Evolutionary conservation across 192 early-diverging fungal genomes (phyloP), one percentile per base, ranked within the genome.

Genomic region (Pilobolus umbonatus): DNA sequence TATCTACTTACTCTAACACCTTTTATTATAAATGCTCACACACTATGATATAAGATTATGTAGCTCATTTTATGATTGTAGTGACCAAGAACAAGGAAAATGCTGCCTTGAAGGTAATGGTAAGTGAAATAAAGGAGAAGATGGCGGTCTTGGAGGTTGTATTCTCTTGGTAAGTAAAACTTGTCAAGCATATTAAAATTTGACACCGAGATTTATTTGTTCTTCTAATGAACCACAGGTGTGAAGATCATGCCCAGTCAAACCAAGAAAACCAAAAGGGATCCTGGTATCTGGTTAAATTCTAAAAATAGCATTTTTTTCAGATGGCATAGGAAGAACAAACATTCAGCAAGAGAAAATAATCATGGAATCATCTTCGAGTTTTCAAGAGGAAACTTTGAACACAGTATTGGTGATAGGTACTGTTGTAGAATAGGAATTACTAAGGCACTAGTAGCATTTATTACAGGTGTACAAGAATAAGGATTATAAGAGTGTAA

Each of bases 211-310:
- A 38, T 38, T 38, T 38, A 38, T 38, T 38, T 38, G 36, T 38
- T 38, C 36, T 38, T 14, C 15, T 38, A 14, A 38, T 38, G 36
- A 38, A 38, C 36, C 36, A 38, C 36, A 38, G 36, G 36, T 38
- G 36, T 14, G 36, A 38, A 14, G 36, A 38, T 38, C 36, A 38
- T 38, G 36, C 36, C 36, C 36, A 38, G 36, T 38, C 36, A 38
- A 38, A 38, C 36, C 36, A 38, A 38, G 36, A 38, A 38, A 38
- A 38, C 36, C 36, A 38, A 38, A n/a, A 38, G 36, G 36, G 36
- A 38, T 38, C 36, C 36, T 38, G 36, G 36, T 38, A 38, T 38
- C 36, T 38, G 36, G 36, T 38, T 38, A 38, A 38, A 38, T 38
- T 38, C 36, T 38, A 38, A 38, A 38, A 38, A 38, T 38, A 38